Percentiles rank a stretch among this genome's conserved stretches.
Conservation (phyloP, 2,329 filamentous ascomycete genomes). For the Cercospora zeae-maydis region DNA sequence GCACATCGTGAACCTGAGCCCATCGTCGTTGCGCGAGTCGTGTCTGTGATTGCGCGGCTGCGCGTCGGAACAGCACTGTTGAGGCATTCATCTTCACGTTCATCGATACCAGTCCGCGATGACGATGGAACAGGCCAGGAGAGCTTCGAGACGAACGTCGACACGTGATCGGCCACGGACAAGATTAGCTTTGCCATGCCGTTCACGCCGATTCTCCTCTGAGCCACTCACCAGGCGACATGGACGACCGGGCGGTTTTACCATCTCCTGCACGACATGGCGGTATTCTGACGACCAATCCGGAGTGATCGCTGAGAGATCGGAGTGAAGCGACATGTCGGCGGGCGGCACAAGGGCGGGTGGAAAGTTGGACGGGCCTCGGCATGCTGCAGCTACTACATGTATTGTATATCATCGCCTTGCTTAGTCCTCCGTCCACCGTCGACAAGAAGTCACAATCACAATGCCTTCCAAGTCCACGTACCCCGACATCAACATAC, state of each 20-base stretch:
- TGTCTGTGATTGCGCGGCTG: constrained; percentile 19
- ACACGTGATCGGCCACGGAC: neutral
- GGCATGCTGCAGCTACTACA: neutral
- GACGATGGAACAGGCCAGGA: neutral
- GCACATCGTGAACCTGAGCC: constrained; percentile 89
- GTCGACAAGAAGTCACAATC: neutral
- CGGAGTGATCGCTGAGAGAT: neutral
- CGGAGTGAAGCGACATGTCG: neutral
- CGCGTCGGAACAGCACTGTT: constrained; percentile 24
- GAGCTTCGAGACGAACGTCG: neutral
- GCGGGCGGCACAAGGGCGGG: neutral
- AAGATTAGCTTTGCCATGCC: neutral
- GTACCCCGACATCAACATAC: constrained; percentile 64
- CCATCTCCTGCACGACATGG: neutral
- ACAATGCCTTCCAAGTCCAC: constrained; percentile 29
- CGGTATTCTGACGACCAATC: neutral
- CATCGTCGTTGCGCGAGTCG: constrained; percentile 66
- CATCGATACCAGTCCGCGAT: neutral
- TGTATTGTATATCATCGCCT: too few species aligned
- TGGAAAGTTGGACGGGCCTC: neutral
- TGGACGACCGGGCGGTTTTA: neutral
- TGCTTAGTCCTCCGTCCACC: neutral
- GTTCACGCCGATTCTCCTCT: neutral
- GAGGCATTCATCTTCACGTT: constrained; percentile 23
- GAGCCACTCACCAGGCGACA: neutral